Conservation (phyloP, 23 red algal species). For the Gracilaria gracilis region DNA sequence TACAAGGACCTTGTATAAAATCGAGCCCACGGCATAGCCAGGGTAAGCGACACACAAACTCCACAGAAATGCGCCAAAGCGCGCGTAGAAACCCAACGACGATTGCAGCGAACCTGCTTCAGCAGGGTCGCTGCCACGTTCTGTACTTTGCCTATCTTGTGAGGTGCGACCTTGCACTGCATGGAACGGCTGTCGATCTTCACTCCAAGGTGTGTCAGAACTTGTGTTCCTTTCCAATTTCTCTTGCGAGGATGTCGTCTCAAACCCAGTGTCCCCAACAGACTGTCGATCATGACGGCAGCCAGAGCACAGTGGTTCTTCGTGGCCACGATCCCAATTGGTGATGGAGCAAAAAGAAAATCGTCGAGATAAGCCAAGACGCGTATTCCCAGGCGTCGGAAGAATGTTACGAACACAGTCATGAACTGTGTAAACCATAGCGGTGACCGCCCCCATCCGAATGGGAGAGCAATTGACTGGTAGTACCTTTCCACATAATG, state of each 20-base stretch:
- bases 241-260: neutral
- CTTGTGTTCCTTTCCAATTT: neutral
- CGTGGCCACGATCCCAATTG: neutral
- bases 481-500: slow-evolving; percentile 16
- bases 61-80: neutral
- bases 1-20: too few relatives aligned
- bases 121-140: neutral
- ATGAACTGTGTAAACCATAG: slow-evolving; percentile 44
- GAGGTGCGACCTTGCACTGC: neutral
- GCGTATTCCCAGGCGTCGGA: too few relatives aligned
- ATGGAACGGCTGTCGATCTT: neutral
- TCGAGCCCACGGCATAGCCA: too few relatives aligned
- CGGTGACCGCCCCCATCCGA: slow-evolving; percentile 17
- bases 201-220: neutral
- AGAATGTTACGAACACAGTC: too few relatives aligned
- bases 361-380: too few relatives aligned
- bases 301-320: neutral
- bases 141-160: neutral
- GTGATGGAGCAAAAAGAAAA: too few relatives aligned
- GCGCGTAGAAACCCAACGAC: neutral
- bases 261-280: neutral
- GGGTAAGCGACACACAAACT: too few relatives aligned
- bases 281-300: neutral
- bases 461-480: slow-evolving; percentile 31
- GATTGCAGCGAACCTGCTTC: neutral